phyloP scores from a whole-genome alignment of 192 early-diverging fungal species.

The Podila clonocystis region DNA sequence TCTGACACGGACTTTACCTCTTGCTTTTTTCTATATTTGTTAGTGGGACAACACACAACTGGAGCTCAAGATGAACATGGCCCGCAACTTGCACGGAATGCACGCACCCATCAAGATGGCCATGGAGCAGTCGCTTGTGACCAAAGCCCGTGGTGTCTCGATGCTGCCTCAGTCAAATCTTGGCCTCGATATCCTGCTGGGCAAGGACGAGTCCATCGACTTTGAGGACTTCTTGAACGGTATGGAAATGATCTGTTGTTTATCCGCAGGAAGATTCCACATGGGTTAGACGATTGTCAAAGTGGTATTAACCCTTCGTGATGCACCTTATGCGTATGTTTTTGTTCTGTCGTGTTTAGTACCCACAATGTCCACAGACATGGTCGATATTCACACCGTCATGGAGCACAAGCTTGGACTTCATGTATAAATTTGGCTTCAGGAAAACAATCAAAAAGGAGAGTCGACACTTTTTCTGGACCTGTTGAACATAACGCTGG shows the following conservation, averaged over 20 bases:
- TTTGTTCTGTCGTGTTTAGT: constrained; percentile 48
- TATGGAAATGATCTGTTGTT: constrained; percentile 29
- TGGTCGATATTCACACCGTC: constrained; percentile 71
- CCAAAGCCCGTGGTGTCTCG: constrained; percentile 59
- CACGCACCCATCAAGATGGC: constrained; percentile 93
- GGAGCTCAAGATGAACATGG: constrained; percentile 82
- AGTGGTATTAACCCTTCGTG: background rate
- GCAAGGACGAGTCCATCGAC: constrained; percentile 89
- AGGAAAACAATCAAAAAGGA: too few relatives aligned
- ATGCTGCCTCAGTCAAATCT: constrained; percentile 70
- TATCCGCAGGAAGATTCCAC: too few relatives aligned
- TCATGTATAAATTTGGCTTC: constrained; percentile 38
- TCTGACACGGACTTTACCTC: too few relatives aligned
- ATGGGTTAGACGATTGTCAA: too few relatives aligned
- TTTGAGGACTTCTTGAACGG: constrained; percentile 91
- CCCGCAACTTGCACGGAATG: constrained; percentile 83
- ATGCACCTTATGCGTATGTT: background rate
- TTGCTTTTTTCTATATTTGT: background rate
- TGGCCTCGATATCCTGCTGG: constrained; percentile 84
- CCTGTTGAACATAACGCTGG: too few relatives aligned
- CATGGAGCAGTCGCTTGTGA: constrained; percentile 86
- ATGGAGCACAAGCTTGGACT: constrained; percentile 74
- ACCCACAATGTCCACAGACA: constrained; percentile 63
- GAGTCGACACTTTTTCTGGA: too few relatives aligned
- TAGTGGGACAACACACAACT: constrained; percentile 90